Conservation (phyloP, 1,284 basidiomycete genomes). For the Boletus calvinii region DNA sequence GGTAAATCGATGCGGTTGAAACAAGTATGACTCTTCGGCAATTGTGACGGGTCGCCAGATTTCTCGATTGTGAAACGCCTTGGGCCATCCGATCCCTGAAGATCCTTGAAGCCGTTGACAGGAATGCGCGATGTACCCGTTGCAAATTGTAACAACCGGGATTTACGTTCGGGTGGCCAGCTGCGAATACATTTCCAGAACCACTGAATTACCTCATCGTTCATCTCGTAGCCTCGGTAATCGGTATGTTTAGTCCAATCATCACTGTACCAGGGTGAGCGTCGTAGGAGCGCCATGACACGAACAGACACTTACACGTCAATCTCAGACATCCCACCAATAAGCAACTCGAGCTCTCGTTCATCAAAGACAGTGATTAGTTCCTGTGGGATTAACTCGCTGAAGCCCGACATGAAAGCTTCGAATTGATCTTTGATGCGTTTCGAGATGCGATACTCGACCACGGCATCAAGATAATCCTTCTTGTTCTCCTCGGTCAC, state of each 20-base stretch:
- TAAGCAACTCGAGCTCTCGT: conserved; percentile 87
- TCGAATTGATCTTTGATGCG: conserved; percentile 95
- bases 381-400: conserved; percentile 92
- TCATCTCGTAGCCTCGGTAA: conserved; percentile 71
- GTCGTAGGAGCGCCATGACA: not conserved
- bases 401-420: conserved; percentile 93
- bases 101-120: conserved; percentile 91
- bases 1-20: conserved; percentile 87
- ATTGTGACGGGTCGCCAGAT: conserved; percentile 80
- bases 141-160: conserved; percentile 86
- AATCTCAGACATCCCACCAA: conserved; percentile 96
- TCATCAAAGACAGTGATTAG: conserved; percentile 95
- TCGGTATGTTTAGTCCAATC: conserved; percentile 80
- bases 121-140: conserved; percentile 93
- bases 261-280: conserved; percentile 43
- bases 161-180: conserved; percentile 94
- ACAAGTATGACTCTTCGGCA: conserved; percentile 85
- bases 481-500: conserved; percentile 96
- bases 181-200: conserved; percentile 95
- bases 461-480: conserved; percentile 88
- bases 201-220: conserved; percentile 92
- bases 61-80: conserved; percentile 90
- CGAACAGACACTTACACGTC: conserved; percentile 62
- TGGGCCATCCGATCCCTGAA: conserved; percentile 92
- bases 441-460: conserved; percentile 88